A percentile compares a stretch with the other conserved stretches of the same genome.
Conservation (phyloP, 768 basidiomycete genomes). For the Boletellus ananas region DNA sequence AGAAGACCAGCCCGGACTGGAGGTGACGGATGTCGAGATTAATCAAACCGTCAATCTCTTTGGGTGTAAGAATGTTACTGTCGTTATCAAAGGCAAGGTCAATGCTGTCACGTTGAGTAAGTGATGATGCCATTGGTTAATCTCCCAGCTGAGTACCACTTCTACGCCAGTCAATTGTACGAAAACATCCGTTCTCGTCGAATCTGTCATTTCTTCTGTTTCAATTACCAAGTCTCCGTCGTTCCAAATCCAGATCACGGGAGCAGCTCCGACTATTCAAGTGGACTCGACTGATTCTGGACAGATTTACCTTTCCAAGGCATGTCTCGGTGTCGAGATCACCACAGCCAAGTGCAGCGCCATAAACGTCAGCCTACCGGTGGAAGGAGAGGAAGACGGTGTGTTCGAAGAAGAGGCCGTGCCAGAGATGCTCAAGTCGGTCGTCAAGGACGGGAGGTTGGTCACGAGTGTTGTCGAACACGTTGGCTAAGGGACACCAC, state of each 20-base stretch:
- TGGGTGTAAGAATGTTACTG: constrained; percentile 80
- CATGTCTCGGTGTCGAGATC: constrained; percentile 76
- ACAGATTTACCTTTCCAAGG: constrained; percentile 87
- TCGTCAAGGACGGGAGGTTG: constrained; percentile 76
- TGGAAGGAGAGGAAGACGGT: constrained; percentile 87
- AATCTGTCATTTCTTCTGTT: constrained; percentile 89
- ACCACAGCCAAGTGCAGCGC: constrained; percentile 91
- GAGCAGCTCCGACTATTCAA: constrained; percentile 86
- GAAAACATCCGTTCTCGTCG: constrained; percentile 84
- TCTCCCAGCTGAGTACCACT: constrained; percentile 1
- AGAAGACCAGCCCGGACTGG: constrained; percentile 72
- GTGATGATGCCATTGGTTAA: background rate
- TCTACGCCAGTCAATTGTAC: constrained; percentile 69
- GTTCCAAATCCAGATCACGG: constrained; percentile 89
- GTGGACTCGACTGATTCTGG: constrained; percentile 95
- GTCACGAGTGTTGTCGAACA: constrained; percentile 91
- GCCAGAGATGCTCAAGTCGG: constrained; percentile 94
- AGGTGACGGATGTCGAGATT: constrained; percentile 72
- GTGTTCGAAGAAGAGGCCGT: constrained; percentile 86
- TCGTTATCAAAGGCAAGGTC: constrained; percentile 88
- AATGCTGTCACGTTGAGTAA: constrained; percentile 89
- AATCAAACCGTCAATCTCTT: constrained; percentile 86
- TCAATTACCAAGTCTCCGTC: constrained; percentile 89
- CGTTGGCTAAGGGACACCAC: constrained; percentile 38
- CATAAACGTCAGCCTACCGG: constrained; percentile 87